Evolutionary conservation across 1,139 yeast species (phyloP).

Genomic region (Debaryomyces sp.): DNA sequence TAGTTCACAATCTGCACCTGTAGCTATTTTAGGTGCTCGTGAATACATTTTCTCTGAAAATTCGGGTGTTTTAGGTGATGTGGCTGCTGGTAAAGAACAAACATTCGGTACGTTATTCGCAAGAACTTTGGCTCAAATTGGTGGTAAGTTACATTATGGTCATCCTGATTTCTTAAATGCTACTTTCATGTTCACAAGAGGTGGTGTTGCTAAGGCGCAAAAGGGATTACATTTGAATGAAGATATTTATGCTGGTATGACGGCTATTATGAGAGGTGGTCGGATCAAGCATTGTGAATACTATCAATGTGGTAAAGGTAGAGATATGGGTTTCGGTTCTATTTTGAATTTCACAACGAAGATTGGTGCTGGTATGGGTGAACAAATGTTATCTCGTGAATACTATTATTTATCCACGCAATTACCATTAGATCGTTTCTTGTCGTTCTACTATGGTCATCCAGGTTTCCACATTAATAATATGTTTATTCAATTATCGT

Average conservation of each 20-base stretch:
- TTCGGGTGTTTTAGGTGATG: constrained; percentile 98
- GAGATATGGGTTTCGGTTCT: constrained; percentile 99
- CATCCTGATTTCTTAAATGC: constrained; percentile 99
- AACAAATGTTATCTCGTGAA: constrained; percentile 97
- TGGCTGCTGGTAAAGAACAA: constrained; percentile 99
- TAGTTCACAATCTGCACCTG: constrained; percentile 63
- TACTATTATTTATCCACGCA: constrained; percentile 97
- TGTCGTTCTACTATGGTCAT: constrained; percentile 97
- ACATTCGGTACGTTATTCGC: constrained; percentile 98
- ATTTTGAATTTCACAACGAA: constrained; percentile 97
- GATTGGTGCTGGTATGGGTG: constrained; percentile 99
- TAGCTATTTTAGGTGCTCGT: constrained; percentile 98
- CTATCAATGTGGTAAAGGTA: constrained; percentile 99
- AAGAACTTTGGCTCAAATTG: constrained; percentile 96
- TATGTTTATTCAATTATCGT: constrained; percentile 90
- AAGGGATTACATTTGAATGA: constrained; percentile 98
- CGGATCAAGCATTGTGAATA: constrained; percentile 98
- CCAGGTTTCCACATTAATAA: constrained; percentile 99
- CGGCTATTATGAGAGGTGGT: constrained; percentile 96
- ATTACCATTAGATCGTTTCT: constrained; percentile 94
- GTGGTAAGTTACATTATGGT: constrained; percentile 99
- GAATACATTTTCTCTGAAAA: constrained; percentile 98
- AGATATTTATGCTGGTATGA: constrained; percentile 99
- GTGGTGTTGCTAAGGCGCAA: constrained; percentile 99
- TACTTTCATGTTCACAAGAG: constrained; percentile 94